Evolutionary conservation across 306 rosid genomes (phyloP).

Genomic region (Rosa persica): DNA sequence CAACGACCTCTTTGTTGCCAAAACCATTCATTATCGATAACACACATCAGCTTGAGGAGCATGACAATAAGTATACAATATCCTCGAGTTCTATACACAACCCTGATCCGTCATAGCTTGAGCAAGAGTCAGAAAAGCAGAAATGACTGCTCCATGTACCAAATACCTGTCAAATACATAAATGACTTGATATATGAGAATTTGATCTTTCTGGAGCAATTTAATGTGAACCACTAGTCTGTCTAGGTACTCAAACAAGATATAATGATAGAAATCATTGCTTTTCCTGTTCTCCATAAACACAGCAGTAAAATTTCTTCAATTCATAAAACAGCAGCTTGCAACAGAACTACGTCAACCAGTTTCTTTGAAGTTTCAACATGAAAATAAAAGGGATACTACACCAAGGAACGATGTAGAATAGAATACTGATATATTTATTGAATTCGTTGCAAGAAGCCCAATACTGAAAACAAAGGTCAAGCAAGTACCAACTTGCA

Average conservation of each 20-base stretch:
- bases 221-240: not conserved
- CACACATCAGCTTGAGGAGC: conserved; percentile 30
- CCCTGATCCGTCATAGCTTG: conserved; percentile 99
- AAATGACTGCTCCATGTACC: conserved; percentile 88
- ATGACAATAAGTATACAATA: conserved; percentile 13
- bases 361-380: not conserved
- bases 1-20: conserved; percentile 10
- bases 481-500: not conserved
- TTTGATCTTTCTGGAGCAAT: not conserved
- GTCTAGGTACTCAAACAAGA: not conserved
- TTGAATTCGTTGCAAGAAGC: not conserved
- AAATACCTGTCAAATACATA: conserved; percentile 60
- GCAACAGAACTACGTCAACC: not conserved
- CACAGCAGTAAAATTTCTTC: not conserved
- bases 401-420: not conserved
- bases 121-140: conserved; percentile 86
- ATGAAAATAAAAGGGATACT: not conserved
- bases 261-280: not conserved
- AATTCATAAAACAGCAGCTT: not conserved
- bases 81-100: conserved; percentile 56
- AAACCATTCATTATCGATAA: not conserved
- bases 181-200: not conserved
- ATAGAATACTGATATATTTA: not conserved
- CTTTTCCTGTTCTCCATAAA: not conserved
- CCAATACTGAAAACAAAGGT: not conserved